Percentiles rank a stretch among this genome's conserved stretches.
These are phyloP conservation scores for Trypanosoma cruzi DNA, from an alignment of 208 protist species.

Conservation along the genomic window DNA sequence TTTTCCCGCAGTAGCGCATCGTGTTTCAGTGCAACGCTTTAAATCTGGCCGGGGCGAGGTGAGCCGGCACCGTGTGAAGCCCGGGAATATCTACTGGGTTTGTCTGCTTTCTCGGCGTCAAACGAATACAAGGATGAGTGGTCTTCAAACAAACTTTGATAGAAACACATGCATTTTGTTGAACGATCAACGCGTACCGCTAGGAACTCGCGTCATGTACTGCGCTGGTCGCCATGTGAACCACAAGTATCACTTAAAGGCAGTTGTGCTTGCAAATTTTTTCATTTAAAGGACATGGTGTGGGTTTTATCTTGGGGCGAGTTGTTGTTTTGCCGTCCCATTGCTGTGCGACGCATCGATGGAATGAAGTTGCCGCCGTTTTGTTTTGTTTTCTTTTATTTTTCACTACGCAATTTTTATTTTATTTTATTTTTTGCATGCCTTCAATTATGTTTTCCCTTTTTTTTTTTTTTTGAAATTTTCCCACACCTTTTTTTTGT, in stretches of 20 bases:
- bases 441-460: slow-evolving; percentile 13
- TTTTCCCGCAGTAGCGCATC: slow-evolving; percentile 88
- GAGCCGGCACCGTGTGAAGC: slow-evolving; percentile 77
- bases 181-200: slow-evolving; percentile 90
- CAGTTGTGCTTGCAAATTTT: slow-evolving; percentile 92
- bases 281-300: slow-evolving; percentile 61
- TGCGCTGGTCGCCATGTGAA: slow-evolving; percentile 92
- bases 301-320: not conserved
- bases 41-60: slow-evolving; percentile 76
- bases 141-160: slow-evolving; percentile 92
- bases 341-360: not conserved
- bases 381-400: not conserved
- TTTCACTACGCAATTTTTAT: not conserved
- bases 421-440: not conserved
- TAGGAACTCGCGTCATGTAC: slow-evolving; percentile 92
- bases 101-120: slow-evolving; percentile 88
- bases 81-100: slow-evolving; percentile 90
- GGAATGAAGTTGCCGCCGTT: not conserved
- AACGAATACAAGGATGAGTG: slow-evolving; percentile 87
- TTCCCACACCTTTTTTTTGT: not conserved
- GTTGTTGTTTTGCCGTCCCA: not conserved
- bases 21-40: slow-evolving; percentile 91
- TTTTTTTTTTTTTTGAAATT: slow-evolving; percentile 9
- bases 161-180: slow-evolving; percentile 93
- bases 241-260: slow-evolving; percentile 92